Base-by-base conservation (phyloP, 768 basidiomycete species). In the Suillus hirtellus region DNA sequence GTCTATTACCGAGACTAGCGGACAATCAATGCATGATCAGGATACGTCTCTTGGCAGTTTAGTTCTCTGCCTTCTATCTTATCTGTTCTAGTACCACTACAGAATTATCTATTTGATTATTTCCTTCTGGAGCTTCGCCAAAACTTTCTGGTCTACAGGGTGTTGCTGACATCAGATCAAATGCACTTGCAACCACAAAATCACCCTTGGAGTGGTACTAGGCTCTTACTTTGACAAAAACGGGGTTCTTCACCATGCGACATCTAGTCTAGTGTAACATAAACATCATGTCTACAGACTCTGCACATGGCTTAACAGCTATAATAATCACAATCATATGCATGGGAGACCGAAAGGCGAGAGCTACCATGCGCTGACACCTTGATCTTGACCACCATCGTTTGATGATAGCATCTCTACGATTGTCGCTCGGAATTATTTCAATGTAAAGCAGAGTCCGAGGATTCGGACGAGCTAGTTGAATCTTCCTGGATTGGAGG, bases 401-500 rank as follows among this genome's bases (percentile, higher is more conserved):
- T 4, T 34, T 52, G 31, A 19, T 31, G 50, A 52, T 34, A 52
- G 27, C 31, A 52, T 52, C 17, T 52, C 5, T 17, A 19, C 10
- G 27, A 31, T 11, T 19, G 17, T 34, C 31, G 15, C 10, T 1
- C 17, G 19, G 31, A 52, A 31, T 52, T 4, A 17, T 17, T 11
- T 52, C 50, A 52, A 34, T 19, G 10, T 27, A 17, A 15, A 52
- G 9, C 19, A 52, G 44, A 63, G 3, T 40, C 27, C 12, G 27
- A 61, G 12, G 19, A 62, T 9, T 14, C 27, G 7, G 46, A 27
- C 8, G 59, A 62, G 10, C 21, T 19, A 31, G 42, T 60, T n/a
- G 40, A 2, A 15, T 71, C 71, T 19, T 67, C 64, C 37, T 76
- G 73, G 19, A 75, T 73, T 0, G 81, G 81, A 1, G 83, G 83